These are phyloP conservation scores for Colletotrichum aenigma DNA, from an alignment of 2,329 filamentous ascomycete genomes.

Conservation along the genomic window DNA sequence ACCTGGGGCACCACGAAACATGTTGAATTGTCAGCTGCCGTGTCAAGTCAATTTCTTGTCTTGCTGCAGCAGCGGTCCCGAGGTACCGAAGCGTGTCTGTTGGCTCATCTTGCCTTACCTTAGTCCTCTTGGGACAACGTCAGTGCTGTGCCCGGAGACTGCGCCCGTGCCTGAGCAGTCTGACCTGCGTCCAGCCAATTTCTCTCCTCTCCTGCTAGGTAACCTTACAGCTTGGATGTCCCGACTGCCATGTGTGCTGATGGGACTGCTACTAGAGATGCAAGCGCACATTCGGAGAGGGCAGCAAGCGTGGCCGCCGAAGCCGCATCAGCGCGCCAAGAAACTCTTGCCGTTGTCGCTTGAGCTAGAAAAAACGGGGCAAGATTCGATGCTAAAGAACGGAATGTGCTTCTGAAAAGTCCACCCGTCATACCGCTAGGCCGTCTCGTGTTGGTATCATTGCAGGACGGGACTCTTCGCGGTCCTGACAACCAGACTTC, in stretches of 20 bases:
- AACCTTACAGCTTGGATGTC: background rate
- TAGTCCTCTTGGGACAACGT: background rate
- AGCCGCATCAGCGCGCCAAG: slow-evolving; percentile 13
- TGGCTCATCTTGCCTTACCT: background rate
- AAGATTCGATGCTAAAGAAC: slow-evolving; percentile 4
- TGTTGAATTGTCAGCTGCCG: background rate
- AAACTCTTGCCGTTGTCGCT: slow-evolving; percentile 1
- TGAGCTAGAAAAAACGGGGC: background rate
- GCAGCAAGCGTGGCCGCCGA: background rate
- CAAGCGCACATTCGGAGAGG: background rate
- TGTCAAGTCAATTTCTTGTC: background rate
- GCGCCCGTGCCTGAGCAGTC: slow-evolving; percentile 3
- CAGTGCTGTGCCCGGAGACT: slow-evolving; percentile 13
- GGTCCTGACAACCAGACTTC: background rate
- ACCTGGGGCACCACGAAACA: background rate
- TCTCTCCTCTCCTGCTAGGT: background rate
- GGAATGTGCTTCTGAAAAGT: background rate
- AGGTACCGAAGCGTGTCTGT: background rate
- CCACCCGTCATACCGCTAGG: background rate
- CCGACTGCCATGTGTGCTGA: slow-evolving; percentile 4
- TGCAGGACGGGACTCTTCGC: background rate
- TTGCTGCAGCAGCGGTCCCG: background rate
- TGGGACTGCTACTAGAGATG: background rate
- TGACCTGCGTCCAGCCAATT: background rate
- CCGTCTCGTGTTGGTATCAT: background rate